Conservation (phyloP, 2,329 filamentous ascomycete species). For the Eutypella sp. region DNA sequence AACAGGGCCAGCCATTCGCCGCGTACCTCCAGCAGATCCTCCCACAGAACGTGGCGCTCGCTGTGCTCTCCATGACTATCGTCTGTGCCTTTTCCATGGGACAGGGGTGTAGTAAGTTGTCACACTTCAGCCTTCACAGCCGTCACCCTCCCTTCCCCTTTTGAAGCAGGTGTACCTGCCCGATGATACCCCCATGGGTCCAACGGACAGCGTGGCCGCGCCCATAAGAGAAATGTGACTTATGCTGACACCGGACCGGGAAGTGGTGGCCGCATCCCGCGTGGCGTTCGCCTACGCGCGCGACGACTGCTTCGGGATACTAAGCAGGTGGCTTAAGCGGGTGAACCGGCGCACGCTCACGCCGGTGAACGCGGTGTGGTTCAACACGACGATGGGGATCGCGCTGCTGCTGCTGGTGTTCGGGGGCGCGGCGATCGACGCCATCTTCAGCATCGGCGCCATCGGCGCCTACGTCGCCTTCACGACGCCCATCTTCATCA, state of each 20-base stretch:
- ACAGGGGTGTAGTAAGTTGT: constrained; percentile 56
- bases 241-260: no score
- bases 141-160: background rate
- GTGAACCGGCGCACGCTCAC: constrained; percentile 59
- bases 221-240: no score
- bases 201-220: no score
- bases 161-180: background rate
- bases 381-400: constrained; percentile 57
- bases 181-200: background rate
- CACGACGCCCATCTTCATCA: constrained; percentile 53
- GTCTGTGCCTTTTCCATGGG: constrained; percentile 68
- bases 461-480: constrained; percentile 63
- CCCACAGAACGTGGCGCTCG: constrained; percentile 53
- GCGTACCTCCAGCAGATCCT: constrained; percentile 64
- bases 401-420: constrained; percentile 60
- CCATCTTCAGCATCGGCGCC: constrained; percentile 66
- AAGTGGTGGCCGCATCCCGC: constrained; percentile 55
- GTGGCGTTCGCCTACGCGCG: constrained; percentile 71
- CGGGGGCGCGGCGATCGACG: constrained; percentile 57
- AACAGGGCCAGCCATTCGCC: constrained; percentile 60
- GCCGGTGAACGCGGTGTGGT: constrained; percentile 66
- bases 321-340: constrained; percentile 51
- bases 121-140: background rate
- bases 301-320: constrained; percentile 60
- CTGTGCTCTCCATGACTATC: constrained; percentile 61